phyloP scores from a whole-genome alignment of 306 rosid genomes.

The Luffa aegyptiaca region DNA sequence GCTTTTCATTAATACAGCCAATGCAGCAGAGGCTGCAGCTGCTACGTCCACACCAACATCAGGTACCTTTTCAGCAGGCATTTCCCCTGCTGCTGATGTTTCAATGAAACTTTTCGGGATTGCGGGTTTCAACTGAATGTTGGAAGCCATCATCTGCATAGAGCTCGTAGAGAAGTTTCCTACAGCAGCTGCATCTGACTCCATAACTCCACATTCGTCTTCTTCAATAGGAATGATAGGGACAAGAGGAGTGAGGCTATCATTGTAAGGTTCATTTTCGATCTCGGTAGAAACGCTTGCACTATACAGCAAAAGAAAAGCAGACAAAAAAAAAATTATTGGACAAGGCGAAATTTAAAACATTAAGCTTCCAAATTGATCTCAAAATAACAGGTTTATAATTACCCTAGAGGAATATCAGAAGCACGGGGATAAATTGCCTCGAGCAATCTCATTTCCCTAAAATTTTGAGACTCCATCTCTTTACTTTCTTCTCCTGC shows the following conservation, averaged over 20 bases:
- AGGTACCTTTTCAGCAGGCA: constrained; percentile 15
- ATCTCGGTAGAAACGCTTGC: constrained; percentile 26
- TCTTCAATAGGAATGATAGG: constrained; percentile 57
- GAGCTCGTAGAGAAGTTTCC: background rate
- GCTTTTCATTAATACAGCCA: constrained; percentile 31
- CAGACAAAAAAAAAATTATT: background rate
- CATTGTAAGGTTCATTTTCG: constrained; percentile 31
- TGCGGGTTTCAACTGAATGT: constrained; percentile 1
- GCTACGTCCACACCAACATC: constrained; percentile 25
- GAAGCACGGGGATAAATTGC: constrained; percentile 57
- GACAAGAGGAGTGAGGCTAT: constrained; percentile 42
- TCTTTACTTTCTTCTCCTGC: constrained; percentile 69
- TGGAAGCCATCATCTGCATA: constrained; percentile 15
- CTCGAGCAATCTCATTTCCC: constrained; percentile 52
- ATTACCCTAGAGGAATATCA: constrained; percentile 52
- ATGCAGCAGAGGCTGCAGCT: constrained; percentile 36
- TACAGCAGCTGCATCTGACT: constrained; percentile 10
- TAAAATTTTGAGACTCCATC: constrained; percentile 23
- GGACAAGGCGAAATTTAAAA: constrained; percentile 3
- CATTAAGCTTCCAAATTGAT: background rate
- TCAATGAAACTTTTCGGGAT: background rate
- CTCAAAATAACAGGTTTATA: background rate
- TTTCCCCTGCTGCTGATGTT: constrained; percentile 2
- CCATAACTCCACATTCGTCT: constrained; percentile 17
- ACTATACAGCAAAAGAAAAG: constrained; percentile 18